Conservation (phyloP, 371 early-diverging fungal species). For the Mucor velutinosus region DNA sequence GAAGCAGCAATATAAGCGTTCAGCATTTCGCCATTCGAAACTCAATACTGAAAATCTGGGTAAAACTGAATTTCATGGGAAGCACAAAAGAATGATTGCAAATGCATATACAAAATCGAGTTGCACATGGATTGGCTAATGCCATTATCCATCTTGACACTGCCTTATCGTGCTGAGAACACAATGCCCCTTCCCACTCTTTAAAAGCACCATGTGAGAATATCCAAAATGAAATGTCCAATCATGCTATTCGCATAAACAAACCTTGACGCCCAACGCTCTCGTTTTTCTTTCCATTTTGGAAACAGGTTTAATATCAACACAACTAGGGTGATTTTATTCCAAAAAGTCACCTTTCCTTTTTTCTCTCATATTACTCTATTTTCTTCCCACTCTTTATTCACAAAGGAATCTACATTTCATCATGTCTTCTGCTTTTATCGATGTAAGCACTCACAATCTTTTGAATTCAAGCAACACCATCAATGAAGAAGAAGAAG, state of each 20-base stretch:
- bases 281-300: conserved; percentile 1
- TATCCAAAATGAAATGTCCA: neutral
- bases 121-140: neutral
- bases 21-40: neutral
- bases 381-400: neutral
- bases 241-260: conserved; percentile 10
- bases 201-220: neutral
- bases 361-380: conserved; percentile 4
- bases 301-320: conserved; percentile 2
- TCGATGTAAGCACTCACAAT: neutral
- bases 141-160: neutral
- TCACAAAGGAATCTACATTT: too few species aligned
- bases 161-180: neutral
- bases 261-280: conserved; percentile 5
- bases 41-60: neutral
- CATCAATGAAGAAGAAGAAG: conserved; percentile 15
- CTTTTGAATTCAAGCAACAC: conserved; percentile 1
- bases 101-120: neutral
- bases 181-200: neutral
- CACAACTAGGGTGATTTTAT: conserved; percentile 16
- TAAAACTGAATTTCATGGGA: neutral
- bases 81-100: neutral
- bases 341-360: neutral
- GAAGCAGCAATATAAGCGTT: neutral
- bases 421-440: conserved; percentile 17